Evolutionary conservation across 768 basidiomycete genomes (phyloP).

Genomic region (Lactifluus echinatus): DNA sequence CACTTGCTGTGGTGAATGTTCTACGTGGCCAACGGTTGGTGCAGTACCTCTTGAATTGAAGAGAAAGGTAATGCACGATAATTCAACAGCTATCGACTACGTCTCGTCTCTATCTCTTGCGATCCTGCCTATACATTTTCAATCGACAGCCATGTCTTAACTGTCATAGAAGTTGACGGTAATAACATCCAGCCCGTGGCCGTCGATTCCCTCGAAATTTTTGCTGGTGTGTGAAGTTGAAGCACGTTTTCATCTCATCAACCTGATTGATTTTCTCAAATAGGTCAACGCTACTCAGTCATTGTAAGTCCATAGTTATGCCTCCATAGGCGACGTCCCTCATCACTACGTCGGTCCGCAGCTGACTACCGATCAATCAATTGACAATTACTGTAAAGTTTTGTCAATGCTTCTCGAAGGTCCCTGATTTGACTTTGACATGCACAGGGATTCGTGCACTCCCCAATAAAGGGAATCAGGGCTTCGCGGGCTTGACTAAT

Average conservation of each 20-base stretch:
- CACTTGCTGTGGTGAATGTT: slow-evolving; percentile 16
- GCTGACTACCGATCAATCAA: slow-evolving; percentile 5
- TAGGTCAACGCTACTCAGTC: slow-evolving; percentile 18
- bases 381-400: not conserved
- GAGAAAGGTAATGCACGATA: not conserved
- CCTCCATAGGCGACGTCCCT: not conserved
- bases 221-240: not conserved
- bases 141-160: slow-evolving; percentile 15
- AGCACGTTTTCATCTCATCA: no score
- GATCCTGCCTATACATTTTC: slow-evolving; percentile 12
- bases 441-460: slow-evolving; percentile 11
- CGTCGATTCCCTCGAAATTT: slow-evolving; percentile 13
- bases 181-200: slow-evolving; percentile 1
- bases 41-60: no score
- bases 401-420: no score
- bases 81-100: slow-evolving; percentile 9
- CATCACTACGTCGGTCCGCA: not conserved
- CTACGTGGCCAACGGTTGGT: slow-evolving; percentile 2
- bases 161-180: slow-evolving; percentile 22
- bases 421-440: not conserved
- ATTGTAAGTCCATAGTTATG: not conserved
- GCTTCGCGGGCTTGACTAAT: slow-evolving; percentile 6
- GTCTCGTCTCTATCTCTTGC: slow-evolving; percentile 9
- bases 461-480: not conserved
- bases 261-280: no score